Percentiles rank a stretch among this genome's conserved stretches.
Conservation (phyloP, 2,329 filamentous ascomycete species). For the Iodosphaeria phyllophila region DNA sequence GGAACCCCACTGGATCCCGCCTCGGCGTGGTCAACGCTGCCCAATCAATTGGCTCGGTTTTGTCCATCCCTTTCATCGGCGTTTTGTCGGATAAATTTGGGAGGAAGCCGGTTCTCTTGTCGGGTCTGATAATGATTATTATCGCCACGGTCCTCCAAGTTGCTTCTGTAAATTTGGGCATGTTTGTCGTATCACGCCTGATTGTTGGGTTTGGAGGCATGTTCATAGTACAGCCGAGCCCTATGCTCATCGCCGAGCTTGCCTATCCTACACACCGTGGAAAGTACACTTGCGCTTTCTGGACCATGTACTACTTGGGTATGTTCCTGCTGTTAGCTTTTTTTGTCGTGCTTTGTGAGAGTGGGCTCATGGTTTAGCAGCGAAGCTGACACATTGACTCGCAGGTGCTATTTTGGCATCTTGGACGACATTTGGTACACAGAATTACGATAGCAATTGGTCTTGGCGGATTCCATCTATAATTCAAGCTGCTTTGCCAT, state of each 20-base stretch:
- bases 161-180: conserved; percentile 5
- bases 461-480: conserved; percentile 25
- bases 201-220: conserved; percentile 9
- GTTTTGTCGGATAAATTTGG: conserved; percentile 18
- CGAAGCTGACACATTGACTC: not conserved
- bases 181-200: conserved; percentile 10
- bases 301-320: conserved; percentile 7
- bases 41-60: conserved; percentile 19
- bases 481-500: conserved; percentile 22
- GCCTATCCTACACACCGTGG: conserved; percentile 11
- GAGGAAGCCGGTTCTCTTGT: conserved; percentile 15
- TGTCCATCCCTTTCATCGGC: conserved; percentile 17
- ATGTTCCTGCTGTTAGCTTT: not conserved
- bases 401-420: conserved; percentile 6
- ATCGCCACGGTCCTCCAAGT: conserved; percentile 11
- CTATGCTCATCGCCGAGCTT: conserved; percentile 12
- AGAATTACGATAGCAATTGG: conserved; percentile 4
- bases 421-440: conserved; percentile 7
- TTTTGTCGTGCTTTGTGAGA: not conserved
- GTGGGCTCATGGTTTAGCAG: conserved; percentile 1
- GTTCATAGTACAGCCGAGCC: conserved; percentile 9
- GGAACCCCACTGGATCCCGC: conserved; percentile 15
- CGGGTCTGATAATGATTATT: conserved; percentile 12
- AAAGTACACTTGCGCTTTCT: conserved; percentile 8
- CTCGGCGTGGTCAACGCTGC: conserved; percentile 19